Evolutionary conservation across 345 rosid genomes (phyloP), one percentile per base, ranked within the genome.

Genomic region (Linum lewisii): DNA sequence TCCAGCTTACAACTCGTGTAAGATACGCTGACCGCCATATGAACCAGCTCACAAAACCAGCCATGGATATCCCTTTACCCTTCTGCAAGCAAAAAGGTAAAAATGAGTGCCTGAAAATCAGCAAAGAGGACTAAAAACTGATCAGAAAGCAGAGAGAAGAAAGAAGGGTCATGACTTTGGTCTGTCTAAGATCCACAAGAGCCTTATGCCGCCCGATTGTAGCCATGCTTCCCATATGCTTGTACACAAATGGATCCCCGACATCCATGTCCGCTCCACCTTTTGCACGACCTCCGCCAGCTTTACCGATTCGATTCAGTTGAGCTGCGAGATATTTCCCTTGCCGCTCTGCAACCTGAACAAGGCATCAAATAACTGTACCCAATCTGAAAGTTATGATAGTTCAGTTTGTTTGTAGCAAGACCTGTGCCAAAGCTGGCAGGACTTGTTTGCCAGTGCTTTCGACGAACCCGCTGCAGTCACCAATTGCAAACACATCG

Each of bases 161-260:
- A 19, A 24, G 14, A 21, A 38, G 38, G 47, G 22, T 21, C 19
- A 55, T 73, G 71, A 92, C 98, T 84, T 89, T 92, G 88, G 85
- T 85, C 73, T 92, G 87, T 42, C 99, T 80, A 22, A 92, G 82
- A 69, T 92, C 99, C 32, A 92, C 97, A 23, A 92, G 82, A 38
- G 99, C 97, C 74, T 89, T 93, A 80, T 71, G 83, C 63, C 97
- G 75, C 60, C 99, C 99, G 25, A 93, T 57, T 0, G 95, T 86
- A 63, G 97, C 95, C 99, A 93, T 93, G 82, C 97, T 87, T 66
- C 97, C 99, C 4, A 93, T 74, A 74, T 93, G 94, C 82, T 69
- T 85, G 78, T 89, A 93, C 67, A 83, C 91, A 72, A 93, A 93
- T 5, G 84, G 86, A 8, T 51, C 82, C 66, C 90, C 99, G 51